Evolutionary conservation across 179 eudicot species (phyloP), one percentile per base, ranked within the genome.

Genomic region (Spergularia azorica): DNA sequence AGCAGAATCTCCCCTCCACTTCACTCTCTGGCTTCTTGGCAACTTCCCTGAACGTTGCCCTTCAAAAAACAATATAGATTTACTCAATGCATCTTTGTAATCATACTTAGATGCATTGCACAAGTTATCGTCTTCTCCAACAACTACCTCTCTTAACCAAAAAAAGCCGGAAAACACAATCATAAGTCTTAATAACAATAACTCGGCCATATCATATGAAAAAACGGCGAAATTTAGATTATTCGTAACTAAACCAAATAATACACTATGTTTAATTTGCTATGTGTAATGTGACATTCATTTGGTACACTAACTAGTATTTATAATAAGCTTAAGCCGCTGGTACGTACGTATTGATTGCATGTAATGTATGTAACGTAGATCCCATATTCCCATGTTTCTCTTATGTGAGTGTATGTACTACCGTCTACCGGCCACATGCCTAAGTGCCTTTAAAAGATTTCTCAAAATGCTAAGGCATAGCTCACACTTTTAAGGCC

Each of bases 41-140:
- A 94, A 82, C 76, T 88, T 90, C 13, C 98, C 98, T 0, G 98
- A 94, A 5, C 98, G 84, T 72, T 94, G 98, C 1, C 98, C 98
- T 88, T 94, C 97, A 36, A 90, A 94, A 85, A 94, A 94, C 79
- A 94, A 73, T 46, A 94, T 90, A 18, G 91, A 86, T 82, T 92
- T 92, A 20, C 66, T 63, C 14, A 92, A 81, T 17, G 94, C 95
- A 66, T 86, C 92, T 61, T 69, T 71, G 80, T 94, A 94, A 52
- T 89, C 85, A 67, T 60, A 76, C 9, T 70, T 78, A 78, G 72
- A 43, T 61, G 71, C 64, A 63, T 16, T 58, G 9, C 57, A 63
- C 18, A 52, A 9, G 4, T 63, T 43, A 54, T 64, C 68, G 20
- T 78, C 66, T 64, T 70, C 74, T 36, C 82, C 82, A 18, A 46